Evolutionary conservation across 208 protist species (phyloP), one percentile per base, ranked within the genome.

Genomic region (Sergeia podlipaevii): DNA sequence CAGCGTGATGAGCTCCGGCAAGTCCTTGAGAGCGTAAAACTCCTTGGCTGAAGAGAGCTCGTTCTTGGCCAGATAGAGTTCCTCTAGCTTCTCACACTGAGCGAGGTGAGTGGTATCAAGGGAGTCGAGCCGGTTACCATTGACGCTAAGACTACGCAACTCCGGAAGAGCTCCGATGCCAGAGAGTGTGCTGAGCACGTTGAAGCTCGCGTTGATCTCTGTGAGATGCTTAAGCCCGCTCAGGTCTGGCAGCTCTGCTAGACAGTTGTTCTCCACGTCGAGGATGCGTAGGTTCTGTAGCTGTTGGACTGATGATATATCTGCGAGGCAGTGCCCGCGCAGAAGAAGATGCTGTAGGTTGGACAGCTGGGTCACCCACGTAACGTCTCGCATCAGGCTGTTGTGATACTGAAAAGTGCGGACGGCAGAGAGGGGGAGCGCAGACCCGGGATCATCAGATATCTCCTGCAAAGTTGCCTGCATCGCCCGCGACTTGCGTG

Each of bases 61-160:
- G 69, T 98, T 98, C 62, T 89, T 82, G 2, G 77, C 72, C 30
- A 94, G 45, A 68, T 97, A 95, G 34, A 97, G 66, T 58, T 87
- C 85, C 48, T 85, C 77, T 13, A 96, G 68, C 39, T 55, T 57
- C 15, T 49, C 41, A 34, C 65, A 67, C 13, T 48, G 20, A 1
- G 63, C 29, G 24, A 98, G 61, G 21, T 69, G 50, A 3, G 28
- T 29, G 13, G 65, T 33, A 66, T 84, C 65, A 0, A 96, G 62
- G 2, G 60, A 55, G 0, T 46, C 55, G 20, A 98, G 77, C 4
- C 61, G 49, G 69, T 98, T 98, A 33, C 91, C 76, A 23, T 86
- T 78, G 7, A 93, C 70, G 34, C 76, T 90, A n/a, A 98, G 85
- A 52, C 76, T 66, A n/a, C 63, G 52, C 18, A 97, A 66, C 15